phyloP scores from a whole-genome alignment of 495 filamentous ascomycete species.

The Rhizodiscina lignyota region DNA sequence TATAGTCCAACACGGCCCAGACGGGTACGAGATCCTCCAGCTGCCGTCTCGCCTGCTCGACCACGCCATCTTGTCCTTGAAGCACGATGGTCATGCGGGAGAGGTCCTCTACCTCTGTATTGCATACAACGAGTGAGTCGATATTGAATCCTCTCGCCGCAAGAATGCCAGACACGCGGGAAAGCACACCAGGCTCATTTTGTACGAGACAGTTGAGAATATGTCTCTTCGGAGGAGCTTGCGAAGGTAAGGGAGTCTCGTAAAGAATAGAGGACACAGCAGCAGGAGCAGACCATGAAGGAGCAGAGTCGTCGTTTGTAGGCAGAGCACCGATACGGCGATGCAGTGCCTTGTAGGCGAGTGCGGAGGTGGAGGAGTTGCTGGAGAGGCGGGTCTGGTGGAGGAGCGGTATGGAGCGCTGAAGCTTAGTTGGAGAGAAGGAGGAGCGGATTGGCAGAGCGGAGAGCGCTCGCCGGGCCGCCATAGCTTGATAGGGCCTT shows the following conservation, averaged over 20 bases:
- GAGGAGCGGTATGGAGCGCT: slow-evolving; percentile 1
- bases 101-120: slow-evolving; percentile 92
- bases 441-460: slow-evolving; percentile 12
- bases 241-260: slow-evolving; percentile 78
- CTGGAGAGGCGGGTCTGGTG: slow-evolving; percentile 10
- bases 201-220: slow-evolving; percentile 96
- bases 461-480: slow-evolving; percentile 20
- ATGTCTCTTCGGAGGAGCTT: slow-evolving; percentile 77
- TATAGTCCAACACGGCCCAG: slow-evolving; percentile 97
- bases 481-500: slow-evolving; percentile 22
- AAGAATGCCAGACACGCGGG: slow-evolving; percentile 88
- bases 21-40: slow-evolving; percentile 93
- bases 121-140: slow-evolving; percentile 92
- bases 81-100: slow-evolving; percentile 98
- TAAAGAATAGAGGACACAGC: slow-evolving; percentile 97
- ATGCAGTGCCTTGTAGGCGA: slow-evolving; percentile 96
- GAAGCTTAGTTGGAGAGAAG: slow-evolving; percentile 2
- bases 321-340: slow-evolving; percentile 74
- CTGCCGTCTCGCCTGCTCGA: slow-evolving; percentile 92
- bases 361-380: slow-evolving; percentile 67
- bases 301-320: slow-evolving; percentile 48
- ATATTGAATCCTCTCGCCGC: slow-evolving; percentile 98
- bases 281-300: slow-evolving; percentile 83
- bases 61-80: slow-evolving; percentile 87
- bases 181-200: slow-evolving; percentile 94